Evolutionary conservation across 2,329 filamentous ascomycete species (phyloP).

Genomic region (Teratosphaeria viscida): DNA sequence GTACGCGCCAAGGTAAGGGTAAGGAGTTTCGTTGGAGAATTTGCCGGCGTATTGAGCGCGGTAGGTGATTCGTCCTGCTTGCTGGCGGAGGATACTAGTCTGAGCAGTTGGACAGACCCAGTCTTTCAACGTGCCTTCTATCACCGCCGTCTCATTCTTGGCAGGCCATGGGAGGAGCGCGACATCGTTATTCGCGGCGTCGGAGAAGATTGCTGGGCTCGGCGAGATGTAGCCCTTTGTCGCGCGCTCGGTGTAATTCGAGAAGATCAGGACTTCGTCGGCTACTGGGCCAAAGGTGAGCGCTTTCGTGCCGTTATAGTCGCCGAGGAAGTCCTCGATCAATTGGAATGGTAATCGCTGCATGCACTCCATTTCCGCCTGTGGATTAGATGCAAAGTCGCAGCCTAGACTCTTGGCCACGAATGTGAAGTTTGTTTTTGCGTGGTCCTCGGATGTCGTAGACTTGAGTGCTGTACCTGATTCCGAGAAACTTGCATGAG

Average conservation of each 20-base stretch:
- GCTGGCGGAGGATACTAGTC: conserved; percentile 11
- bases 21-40: not conserved
- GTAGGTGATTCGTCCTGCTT: conserved; percentile 7
- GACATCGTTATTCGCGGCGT: conserved; percentile 24
- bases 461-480: conserved; percentile 34
- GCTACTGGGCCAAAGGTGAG: conserved; percentile 8
- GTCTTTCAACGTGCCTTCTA: not conserved
- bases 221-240: conserved; percentile 19
- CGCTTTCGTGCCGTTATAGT: conserved; percentile 18
- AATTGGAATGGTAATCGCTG: conserved; percentile 19
- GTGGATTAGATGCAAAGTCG: conserved; percentile 9
- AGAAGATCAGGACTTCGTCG: conserved; percentile 19
- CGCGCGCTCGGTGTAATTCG: conserved; percentile 26
- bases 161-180: conserved; percentile 21
- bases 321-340: conserved; percentile 26
- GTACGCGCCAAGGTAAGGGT: not conserved
- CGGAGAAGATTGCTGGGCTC: conserved; percentile 27
- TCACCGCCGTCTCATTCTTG: conserved; percentile 1
- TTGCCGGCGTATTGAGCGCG: not conserved
- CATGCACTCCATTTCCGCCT: conserved; percentile 29
- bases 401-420: conserved; percentile 30
- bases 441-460: conserved; percentile 14
- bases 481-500: conserved; percentile 36
- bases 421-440: conserved; percentile 29
- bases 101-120: not conserved